These are phyloP conservation scores for Gastrodia elata DNA, from an alignment of 106 monocot species.

Conservation along the genomic window DNA sequence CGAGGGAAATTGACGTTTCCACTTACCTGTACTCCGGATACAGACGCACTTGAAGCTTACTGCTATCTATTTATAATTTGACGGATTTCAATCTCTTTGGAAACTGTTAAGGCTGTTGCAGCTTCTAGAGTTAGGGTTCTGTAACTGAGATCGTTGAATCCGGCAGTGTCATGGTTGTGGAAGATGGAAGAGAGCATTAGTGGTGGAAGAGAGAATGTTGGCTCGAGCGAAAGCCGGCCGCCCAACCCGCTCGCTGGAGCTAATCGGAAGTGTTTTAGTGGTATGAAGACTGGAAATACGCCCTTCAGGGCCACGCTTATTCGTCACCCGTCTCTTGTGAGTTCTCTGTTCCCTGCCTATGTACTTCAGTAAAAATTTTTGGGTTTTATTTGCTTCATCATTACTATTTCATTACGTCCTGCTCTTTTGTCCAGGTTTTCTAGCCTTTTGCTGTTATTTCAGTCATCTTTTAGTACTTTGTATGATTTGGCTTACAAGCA, in stretches of 20 bases:
- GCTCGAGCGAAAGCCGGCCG: slow-evolving; percentile 32
- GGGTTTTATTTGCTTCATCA: neutral
- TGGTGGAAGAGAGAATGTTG: slow-evolving; percentile 15
- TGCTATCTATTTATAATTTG: neutral
- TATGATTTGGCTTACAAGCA: neutral
- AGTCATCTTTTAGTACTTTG: neutral
- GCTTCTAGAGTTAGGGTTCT: neutral
- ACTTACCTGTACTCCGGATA: neutral
- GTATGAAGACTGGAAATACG: slow-evolving; percentile 2
- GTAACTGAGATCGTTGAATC: neutral
- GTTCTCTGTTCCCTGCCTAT: neutral
- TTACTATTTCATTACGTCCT: neutral
- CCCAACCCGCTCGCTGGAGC: slow-evolving; percentile 35
- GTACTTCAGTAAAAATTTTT: neutral
- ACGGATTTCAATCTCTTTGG: neutral
- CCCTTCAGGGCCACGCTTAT: slow-evolving; percentile 15
- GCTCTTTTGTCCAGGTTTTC: neutral
- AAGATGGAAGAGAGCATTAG: slow-evolving; percentile 27
- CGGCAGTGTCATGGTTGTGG: slow-evolving; percentile 6
- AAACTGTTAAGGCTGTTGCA: neutral
- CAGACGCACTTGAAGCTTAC: neutral
- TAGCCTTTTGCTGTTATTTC: neutral
- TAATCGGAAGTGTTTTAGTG: slow-evolving; percentile 7
- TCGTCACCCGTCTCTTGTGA: slow-evolving; percentile 16
- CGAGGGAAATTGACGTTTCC: neutral